Base-by-base conservation (phyloP, 2,329 filamentous ascomycete species). In the Fragosphaeria purpurea region DNA sequence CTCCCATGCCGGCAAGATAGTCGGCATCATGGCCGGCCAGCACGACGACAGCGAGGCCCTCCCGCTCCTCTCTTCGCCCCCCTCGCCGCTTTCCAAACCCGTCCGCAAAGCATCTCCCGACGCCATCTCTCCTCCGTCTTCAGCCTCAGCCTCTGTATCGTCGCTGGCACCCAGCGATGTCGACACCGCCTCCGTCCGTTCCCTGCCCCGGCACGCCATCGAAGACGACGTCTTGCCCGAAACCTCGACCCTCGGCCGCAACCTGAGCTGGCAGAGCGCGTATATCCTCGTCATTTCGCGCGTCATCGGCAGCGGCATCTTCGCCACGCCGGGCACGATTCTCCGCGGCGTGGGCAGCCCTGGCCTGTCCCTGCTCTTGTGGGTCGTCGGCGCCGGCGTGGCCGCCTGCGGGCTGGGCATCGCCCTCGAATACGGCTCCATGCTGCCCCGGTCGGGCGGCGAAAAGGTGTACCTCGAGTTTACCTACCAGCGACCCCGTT, bases 401-500 rank as follows among this genome's bases (percentile, higher is more conserved):
- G 76, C 80, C 0, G 80, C 74, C 7, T 82, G 76, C 47, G 80
- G 79, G 0, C 67, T 86, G 3, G 73, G 74, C 4, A 72, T 86
- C 0, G 75, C 74, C 6, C 71, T 87, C 46, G 84, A 88, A 59
- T 84, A 79, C 58, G 83, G 83, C 0, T 82, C 76, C 58, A 85
- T 86, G 82, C 67, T 87, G 11, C 84, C 84, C 12, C 72, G 82
- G 0, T 83, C 79, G 1, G 83, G 83, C 6, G 83, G 82, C 31
- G 70, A 77, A 32, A 87, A 86, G 64, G 80, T 86, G 6, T 86
- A 86, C 59, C 73, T 87, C 43, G 83, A 87, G 62, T 83, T 82
- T 61, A 80, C 80, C 0, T 86, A 83, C 61, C 74, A 75, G 2
- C 69, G 70, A 35, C 83, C 83, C 2, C 72, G 74, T 6, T 81